Percentiles rank a stretch among this genome's conserved stretches.
These are phyloP conservation scores for Tolypocladium tropicale DNA, from an alignment of 2,329 filamentous ascomycete species.

Conservation along the genomic window DNA sequence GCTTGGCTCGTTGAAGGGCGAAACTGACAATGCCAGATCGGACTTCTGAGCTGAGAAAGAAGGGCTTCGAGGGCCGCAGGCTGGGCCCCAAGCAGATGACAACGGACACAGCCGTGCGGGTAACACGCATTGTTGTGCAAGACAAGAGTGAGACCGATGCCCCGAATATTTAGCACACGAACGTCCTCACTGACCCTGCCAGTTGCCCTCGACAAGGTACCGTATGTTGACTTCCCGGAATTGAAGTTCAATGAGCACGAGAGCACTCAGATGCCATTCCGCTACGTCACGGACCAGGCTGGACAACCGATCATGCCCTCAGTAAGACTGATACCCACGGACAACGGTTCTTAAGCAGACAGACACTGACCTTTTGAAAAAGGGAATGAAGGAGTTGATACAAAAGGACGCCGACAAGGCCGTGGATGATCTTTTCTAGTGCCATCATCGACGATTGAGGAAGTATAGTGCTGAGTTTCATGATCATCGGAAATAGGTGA, in stretches of 20 bases:
- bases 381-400: conserved; percentile 95
- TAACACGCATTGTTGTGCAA: conserved; percentile 82
- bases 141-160: conserved; percentile 53
- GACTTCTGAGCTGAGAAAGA: conserved; percentile 89
- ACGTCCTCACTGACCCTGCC: neutral
- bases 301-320: conserved; percentile 85
- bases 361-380: conserved; percentile 11
- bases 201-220: conserved; percentile 71
- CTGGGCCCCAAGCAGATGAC: conserved; percentile 96
- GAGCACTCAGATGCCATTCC: conserved; percentile 95
- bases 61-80: conserved; percentile 80
- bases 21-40: conserved; percentile 50
- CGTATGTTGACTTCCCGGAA: conserved; percentile 81
- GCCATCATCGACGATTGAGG: no score
- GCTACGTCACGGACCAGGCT: conserved; percentile 70
- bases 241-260: conserved; percentile 85
- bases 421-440: conserved; percentile 71
- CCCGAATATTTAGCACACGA: neutral
- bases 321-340: conserved; percentile 37
- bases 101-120: conserved; percentile 90
- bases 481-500: neutral
- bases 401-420: conserved; percentile 89
- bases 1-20: conserved; percentile 1
- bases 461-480: no score
- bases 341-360: neutral